These are phyloP conservation scores for Tolypocladium amazonense DNA, from an alignment of 2,329 filamentous ascomycete genomes.

Conservation along the genomic window DNA sequence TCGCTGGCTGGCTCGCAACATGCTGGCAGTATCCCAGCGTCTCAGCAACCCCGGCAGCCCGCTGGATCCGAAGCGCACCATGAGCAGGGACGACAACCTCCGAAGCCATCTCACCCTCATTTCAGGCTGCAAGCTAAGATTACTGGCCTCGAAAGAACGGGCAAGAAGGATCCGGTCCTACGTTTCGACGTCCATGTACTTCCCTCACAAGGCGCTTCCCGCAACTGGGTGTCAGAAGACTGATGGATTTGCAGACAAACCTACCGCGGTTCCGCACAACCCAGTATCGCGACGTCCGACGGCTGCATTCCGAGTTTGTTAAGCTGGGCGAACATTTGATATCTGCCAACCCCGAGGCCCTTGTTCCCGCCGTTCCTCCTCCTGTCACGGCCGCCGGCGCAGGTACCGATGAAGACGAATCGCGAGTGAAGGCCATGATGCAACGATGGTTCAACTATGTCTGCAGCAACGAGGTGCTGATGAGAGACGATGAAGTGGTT, in stretches of 20 bases:
- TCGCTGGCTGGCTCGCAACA: constrained; percentile 8
- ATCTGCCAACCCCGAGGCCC: constrained; percentile 91
- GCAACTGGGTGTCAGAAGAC: not conserved
- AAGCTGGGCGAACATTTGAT: constrained; percentile 95
- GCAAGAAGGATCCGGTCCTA: constrained; percentile 90
- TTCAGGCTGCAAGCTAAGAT: constrained; percentile 92
- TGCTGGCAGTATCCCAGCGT: constrained; percentile 3
- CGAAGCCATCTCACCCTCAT: constrained; percentile 54
- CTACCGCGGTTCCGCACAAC: constrained; percentile 97
- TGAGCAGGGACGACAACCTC: constrained; percentile 34
- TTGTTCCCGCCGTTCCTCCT: constrained; percentile 92
- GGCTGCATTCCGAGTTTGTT: constrained; percentile 88
- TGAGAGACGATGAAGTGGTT: constrained; percentile 93
- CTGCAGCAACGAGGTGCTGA: constrained; percentile 82
- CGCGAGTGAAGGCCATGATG: constrained; percentile 75
- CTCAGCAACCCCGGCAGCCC: constrained; percentile 16
- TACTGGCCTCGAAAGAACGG: constrained; percentile 81
- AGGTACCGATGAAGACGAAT: constrained; percentile 92
- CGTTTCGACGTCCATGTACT: constrained; percentile 91
- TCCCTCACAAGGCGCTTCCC: not conserved
- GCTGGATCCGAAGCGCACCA: constrained; percentile 10
- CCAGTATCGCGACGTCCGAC: constrained; percentile 93
- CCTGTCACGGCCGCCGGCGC: constrained; percentile 88
- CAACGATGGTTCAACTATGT: constrained; percentile 95
- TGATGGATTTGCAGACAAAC: constrained; percentile 59